Evolutionary conservation across 78 protist species (phyloP), one percentile per base, ranked within the genome.

Genomic region (Dictyostelium intermedium): DNA sequence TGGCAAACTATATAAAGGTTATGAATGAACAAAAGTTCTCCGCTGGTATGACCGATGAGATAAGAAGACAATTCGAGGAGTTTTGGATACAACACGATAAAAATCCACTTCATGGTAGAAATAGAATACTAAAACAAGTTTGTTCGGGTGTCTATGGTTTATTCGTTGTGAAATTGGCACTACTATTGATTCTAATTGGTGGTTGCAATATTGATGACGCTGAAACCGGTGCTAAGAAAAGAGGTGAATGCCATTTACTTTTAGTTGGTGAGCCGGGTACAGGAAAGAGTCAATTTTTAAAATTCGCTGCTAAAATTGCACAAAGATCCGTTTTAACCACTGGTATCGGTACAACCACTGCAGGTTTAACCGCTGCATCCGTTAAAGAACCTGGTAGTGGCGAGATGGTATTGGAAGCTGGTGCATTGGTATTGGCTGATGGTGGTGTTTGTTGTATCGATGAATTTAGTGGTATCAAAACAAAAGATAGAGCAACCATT

Each of bases 361-460:
- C 97, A 20, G 97, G 92, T 82, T 63, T 95, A 1, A 84, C 92
- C 7, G 96, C 87, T 9, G 84, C 87, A 32, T 82, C 84, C 2
- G 95, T 82, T 6, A 96, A 80, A 66, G 98, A 97, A 39, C 72
- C 82, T 8, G 95, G 93, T 30, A 94, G 97, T 45, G 79, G 79
- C 34, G 98, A 97, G 34, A 97, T 96, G 98, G 81, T 84, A 39
- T 86, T 99, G 8, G 99, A 99, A 81, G 99, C 99, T 0, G 99
- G 99, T 9, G 99, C 99, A 1, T 95, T 99, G 37, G 99, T 99
- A 14, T 45, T 99, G 23, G 99, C 99, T 0, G 99, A 99, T 82
- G 99, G 99, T 20, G 99, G 99, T 11, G 96, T 99, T 14, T 99
- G 99, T 74, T 98, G 99, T 93, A 99, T 99, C 23, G 99, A 99